Evolutionary conservation across 2,329 filamentous ascomycete genomes (phyloP), one percentile per base, ranked within the genome.

Genomic region (Helminthosporium solani): DNA sequence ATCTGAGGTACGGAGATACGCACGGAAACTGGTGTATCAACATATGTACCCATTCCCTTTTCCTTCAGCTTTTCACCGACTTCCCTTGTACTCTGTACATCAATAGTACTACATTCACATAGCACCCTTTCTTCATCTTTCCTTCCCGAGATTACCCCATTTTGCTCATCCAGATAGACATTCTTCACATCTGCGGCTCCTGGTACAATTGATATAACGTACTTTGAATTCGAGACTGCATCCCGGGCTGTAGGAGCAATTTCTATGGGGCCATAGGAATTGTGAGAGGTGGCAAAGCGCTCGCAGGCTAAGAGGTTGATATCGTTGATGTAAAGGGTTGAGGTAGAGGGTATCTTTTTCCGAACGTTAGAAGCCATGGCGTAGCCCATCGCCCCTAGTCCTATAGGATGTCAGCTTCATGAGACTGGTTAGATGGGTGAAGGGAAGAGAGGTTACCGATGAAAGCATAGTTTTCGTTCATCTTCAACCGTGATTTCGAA

Each of bases 381-480:
- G 42, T 64, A 66, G 38, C 65, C 65, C 65, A 68, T 68, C 6
- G 63, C 64, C 40, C 65, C 65, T 21, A 68, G 61, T 16, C 65
- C 65, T 66, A 23, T 6, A n/a, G 25, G 6, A 16, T n/a, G 23
- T 46, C 33, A 52, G 39, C 38, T 33, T 2, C 16, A 25, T 44
- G 34, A 25, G n/a, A n/a, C n/a, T n/a, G 14, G 18, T n/a, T 28
- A 1, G 27, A 21, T 5, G 15, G 21, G n/a, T 11, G n/a, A 7
- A 27, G 21, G 3, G 28, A 12, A 28, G n/a, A 18, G 15, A 15
- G 27, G 37, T 27, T 40, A 61, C 63, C 63, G 15, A 66, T 66
- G 52, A 65, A 66, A 16, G 61, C 63, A 39, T 60, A 63, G 21
- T 58, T 57, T n/a, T 66, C 58, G 18, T 50, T 11, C 63, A 66